These are phyloP conservation scores for Thraustochytrium sp. DNA, from an alignment of 352 stramenopile genomes.

Conservation along the genomic window DNA sequence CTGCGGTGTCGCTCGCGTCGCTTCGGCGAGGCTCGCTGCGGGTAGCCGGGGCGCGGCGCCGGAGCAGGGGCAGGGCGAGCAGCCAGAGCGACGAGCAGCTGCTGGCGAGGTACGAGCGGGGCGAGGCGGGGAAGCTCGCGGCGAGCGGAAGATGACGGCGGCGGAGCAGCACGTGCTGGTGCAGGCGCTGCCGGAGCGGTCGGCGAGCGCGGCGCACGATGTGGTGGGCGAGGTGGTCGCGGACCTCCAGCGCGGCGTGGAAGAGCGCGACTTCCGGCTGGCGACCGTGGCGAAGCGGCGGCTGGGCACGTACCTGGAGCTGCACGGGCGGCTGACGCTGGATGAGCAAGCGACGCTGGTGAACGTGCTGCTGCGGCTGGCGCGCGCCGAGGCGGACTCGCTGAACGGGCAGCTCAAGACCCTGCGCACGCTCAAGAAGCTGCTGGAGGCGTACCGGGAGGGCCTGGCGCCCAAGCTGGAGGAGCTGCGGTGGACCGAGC, in stretches of 20 bases:
- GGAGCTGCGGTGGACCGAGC: not conserved
- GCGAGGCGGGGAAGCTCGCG: not conserved
- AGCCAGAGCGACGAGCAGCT: too few species aligned
- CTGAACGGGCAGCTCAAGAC: not conserved
- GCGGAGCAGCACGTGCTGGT: constrained; percentile 8
- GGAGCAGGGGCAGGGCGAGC: too few species aligned
- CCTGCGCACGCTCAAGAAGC: not conserved
- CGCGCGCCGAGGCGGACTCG: not conserved
- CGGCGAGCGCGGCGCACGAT: not conserved
- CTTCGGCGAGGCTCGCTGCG: too few species aligned
- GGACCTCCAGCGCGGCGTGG: not conserved
- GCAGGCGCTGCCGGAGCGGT: not conserved
- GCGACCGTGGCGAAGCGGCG: not conserved
- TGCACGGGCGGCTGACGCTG: constrained; percentile 18
- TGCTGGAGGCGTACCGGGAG: not conserved
- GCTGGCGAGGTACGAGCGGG: too few species aligned
- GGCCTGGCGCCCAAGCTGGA: not conserved
- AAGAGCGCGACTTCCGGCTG: not conserved
- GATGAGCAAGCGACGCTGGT: not conserved
- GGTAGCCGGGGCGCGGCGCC: too few species aligned
- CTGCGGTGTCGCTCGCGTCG: too few species aligned
- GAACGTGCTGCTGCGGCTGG: not conserved
- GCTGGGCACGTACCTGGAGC: not conserved
- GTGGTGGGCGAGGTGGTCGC: not conserved
- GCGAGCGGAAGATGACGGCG: not conserved